Conservation (phyloP, 257 asterid genomes). For the Marsdenia floribunda region DNA sequence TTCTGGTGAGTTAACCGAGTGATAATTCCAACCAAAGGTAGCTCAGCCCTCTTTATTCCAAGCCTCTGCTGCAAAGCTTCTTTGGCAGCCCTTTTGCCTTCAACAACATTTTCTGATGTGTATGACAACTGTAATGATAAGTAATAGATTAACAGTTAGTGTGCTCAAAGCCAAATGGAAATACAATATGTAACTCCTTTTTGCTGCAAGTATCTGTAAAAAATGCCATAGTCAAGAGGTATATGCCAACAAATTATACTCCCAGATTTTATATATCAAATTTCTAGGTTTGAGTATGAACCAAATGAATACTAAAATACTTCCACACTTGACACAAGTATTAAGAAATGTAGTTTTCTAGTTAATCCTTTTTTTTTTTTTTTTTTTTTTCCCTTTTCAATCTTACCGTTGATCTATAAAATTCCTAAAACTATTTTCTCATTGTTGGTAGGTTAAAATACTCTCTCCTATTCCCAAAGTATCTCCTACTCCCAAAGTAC, state of each 20-base stretch:
- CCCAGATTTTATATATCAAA: background rate
- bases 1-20: conserved; percentile 97
- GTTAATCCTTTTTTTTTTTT: no score
- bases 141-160: conserved; percentile 18
- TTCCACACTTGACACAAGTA: no score
- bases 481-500: no score
- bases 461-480: no score
- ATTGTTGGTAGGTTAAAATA: no score
- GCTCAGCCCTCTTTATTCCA: conserved; percentile 66
- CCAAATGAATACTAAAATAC: background rate
- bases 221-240: background rate
- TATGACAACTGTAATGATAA: conserved; percentile 54
- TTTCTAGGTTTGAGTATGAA: background rate
- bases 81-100: conserved; percentile 94
- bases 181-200: background rate
- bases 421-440: no score
- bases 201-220: background rate
- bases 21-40: conserved; percentile 85
- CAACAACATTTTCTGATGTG: conserved; percentile 84
- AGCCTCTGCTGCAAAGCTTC: conserved; percentile 85
- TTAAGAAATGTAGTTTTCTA: no score
- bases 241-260: background rate
- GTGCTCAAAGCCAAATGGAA: background rate
- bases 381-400: no score
- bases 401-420: no score